Evolutionary conservation across 176 grass and related monocot genomes (phyloP).

Genomic region (Rhynchospora breviuscula): DNA sequence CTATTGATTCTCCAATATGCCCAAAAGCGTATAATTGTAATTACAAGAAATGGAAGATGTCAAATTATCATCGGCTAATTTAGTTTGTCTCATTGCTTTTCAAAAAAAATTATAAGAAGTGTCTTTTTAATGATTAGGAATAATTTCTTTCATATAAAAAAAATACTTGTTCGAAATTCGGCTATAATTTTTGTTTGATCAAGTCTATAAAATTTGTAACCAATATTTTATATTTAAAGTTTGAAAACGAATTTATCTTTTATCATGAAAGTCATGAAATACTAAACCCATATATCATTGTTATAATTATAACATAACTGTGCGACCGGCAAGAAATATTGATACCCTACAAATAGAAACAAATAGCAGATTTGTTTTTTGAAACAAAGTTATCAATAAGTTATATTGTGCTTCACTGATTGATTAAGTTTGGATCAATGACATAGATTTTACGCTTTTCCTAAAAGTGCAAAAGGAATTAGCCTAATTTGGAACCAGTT

Average conservation of each 20-base stretch:
- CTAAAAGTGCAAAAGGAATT: not conserved
- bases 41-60: not conserved
- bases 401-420: not conserved
- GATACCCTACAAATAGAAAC: not conserved
- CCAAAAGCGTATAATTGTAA: not conserved
- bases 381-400: not conserved
- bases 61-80: not conserved
- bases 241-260: not conserved
- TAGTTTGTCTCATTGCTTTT: too few relatives aligned
- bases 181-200: too few relatives aligned
- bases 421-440: not conserved
- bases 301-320: not conserved
- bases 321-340: not conserved
- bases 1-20: conserved; percentile 12
- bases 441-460: not conserved
- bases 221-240: too few relatives aligned
- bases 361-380: not conserved
- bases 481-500: not conserved
- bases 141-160: too few relatives aligned
- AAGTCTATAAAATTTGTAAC: too few relatives aligned
- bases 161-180: too few relatives aligned
- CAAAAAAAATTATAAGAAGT: too few relatives aligned
- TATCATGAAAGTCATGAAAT: not conserved
- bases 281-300: not conserved
- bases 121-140: too few relatives aligned